Evolutionary conservation across 1,284 basidiomycete species (phyloP).

Genomic region (Meripilus lineatus): DNA sequence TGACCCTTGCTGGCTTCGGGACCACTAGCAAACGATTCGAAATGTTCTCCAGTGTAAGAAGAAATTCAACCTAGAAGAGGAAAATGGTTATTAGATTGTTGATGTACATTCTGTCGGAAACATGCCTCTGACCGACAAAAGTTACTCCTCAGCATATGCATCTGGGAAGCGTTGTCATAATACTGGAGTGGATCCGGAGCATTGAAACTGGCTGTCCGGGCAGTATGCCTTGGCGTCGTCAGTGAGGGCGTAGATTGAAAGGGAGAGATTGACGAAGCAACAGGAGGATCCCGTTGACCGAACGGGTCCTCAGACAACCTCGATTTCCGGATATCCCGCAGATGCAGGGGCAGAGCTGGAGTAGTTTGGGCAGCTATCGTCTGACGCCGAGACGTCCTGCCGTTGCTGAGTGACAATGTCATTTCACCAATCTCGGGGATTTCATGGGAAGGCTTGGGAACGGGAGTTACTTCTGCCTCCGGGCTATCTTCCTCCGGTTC

Average conservation of each 20-base stretch:
- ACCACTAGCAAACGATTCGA: conserved; percentile 89
- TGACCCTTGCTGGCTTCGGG: conserved; percentile 91
- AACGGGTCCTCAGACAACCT: conserved; percentile 68
- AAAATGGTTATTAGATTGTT: conserved; percentile 7
- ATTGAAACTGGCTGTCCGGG: conserved; percentile 39
- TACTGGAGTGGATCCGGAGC: conserved; percentile 54
- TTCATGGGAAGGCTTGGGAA: conserved; percentile 8
- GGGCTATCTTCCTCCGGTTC: conserved; percentile 34
- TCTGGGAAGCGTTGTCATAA: conserved; percentile 67
- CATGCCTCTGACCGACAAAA: conserved; percentile 89
- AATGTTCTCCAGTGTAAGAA: conserved; percentile 88
- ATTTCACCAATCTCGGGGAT: conserved; percentile 6
- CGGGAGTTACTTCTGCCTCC: conserved; percentile 25
- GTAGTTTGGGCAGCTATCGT: conserved; percentile 65
- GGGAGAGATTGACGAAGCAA: conserved; percentile 34
- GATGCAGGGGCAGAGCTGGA: conserved; percentile 60
- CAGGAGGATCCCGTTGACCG: conserved; percentile 55
- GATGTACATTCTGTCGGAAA: conserved; percentile 11
- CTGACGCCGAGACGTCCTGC: conserved; percentile 34
- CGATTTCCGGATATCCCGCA: conserved; percentile 45
- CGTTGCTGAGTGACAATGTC: conserved; percentile 5
- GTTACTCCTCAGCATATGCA: conserved; percentile 77
- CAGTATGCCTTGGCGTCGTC: conserved; percentile 40
- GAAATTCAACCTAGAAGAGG: conserved; percentile 66
- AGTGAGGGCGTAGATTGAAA: conserved; percentile 68